These are phyloP conservation scores for Cichorium intybus DNA, from an alignment of 140 eudicot species.

Conservation along the genomic window DNA sequence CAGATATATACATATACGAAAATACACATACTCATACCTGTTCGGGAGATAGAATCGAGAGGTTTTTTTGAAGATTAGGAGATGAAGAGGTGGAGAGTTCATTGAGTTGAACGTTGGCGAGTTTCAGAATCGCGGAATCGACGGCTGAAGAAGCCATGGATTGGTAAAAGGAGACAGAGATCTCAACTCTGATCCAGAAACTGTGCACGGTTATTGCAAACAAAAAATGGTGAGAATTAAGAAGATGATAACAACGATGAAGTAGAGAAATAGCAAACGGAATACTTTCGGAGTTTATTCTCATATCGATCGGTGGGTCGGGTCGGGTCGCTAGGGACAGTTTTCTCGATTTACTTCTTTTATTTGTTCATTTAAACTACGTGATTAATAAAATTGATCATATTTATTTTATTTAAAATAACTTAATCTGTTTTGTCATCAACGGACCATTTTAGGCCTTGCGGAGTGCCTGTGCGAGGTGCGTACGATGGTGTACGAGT, in stretches of 20 bases:
- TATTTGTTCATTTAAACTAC: too few relatives aligned
- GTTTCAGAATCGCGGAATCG: constrained; percentile 47
- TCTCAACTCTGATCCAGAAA: constrained; percentile 2
- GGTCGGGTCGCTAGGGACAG: background rate
- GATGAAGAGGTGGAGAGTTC: constrained; percentile 50
- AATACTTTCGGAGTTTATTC: background rate
- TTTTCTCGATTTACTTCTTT: too few relatives aligned
- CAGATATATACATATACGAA: background rate
- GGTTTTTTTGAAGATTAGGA: constrained; percentile 65
- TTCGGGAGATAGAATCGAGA: constrained; percentile 57
- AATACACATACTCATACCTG: constrained; percentile 49
- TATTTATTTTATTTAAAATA: too few relatives aligned
- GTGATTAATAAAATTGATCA: too few relatives aligned
- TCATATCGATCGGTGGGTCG: background rate
- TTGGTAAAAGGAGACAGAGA: background rate
- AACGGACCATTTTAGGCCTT: too few relatives aligned
- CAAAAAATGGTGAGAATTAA: background rate
- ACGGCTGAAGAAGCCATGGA: constrained; percentile 38
- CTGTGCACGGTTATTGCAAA: constrained; percentile 1
- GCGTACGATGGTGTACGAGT: too few relatives aligned
- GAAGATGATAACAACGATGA: constrained; percentile 1
- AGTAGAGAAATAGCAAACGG: constrained; percentile 9
- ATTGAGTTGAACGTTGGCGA: constrained; percentile 49
- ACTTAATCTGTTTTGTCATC: too few relatives aligned
- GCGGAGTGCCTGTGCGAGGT: too few relatives aligned